Conservation (phyloP, 345 rosid species). For the Anacardium occidentale region DNA sequence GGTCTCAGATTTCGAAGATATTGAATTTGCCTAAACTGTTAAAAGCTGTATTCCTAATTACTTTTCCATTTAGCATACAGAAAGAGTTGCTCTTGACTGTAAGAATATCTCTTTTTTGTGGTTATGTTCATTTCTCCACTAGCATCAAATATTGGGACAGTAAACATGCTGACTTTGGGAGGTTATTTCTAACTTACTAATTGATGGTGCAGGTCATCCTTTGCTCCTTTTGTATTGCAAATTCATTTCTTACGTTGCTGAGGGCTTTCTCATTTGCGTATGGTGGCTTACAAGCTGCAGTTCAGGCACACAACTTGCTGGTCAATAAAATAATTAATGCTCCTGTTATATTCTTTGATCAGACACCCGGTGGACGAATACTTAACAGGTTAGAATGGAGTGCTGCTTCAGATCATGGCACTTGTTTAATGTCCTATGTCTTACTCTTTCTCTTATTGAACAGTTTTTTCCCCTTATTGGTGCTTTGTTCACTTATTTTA, state of each 20-base stretch:
- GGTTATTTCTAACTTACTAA: constrained; percentile 8
- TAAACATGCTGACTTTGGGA: constrained; percentile 7
- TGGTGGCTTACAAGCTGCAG: constrained; percentile 86
- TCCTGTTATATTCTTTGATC: constrained; percentile 82
- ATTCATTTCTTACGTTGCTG: constrained; percentile 69
- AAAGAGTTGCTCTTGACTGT: not conserved
- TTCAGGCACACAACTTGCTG: constrained; percentile 60
- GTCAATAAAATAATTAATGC: constrained; percentile 71
- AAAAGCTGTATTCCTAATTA: not conserved
- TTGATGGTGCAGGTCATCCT: constrained; percentile 60
- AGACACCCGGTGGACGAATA: constrained; percentile 94
- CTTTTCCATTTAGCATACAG: not conserved
- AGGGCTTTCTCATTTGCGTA: constrained; percentile 96
- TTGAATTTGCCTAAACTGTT: not conserved
- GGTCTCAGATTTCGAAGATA: not conserved
- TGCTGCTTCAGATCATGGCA: constrained; percentile 7
- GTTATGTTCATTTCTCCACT: not conserved
- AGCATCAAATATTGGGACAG: not conserved
- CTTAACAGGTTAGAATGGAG: constrained; percentile 70
- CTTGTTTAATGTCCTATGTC: constrained; percentile 16
- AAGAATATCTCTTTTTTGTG: not conserved
- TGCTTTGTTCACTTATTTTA: not conserved
- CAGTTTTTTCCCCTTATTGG: constrained; percentile 6
- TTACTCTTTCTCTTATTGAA: not conserved
- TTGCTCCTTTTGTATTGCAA: constrained; percentile 67